Base-by-base conservation (phyloP, 2,329 filamentous ascomycete genomes). In the Fusarium sp. region DNA sequence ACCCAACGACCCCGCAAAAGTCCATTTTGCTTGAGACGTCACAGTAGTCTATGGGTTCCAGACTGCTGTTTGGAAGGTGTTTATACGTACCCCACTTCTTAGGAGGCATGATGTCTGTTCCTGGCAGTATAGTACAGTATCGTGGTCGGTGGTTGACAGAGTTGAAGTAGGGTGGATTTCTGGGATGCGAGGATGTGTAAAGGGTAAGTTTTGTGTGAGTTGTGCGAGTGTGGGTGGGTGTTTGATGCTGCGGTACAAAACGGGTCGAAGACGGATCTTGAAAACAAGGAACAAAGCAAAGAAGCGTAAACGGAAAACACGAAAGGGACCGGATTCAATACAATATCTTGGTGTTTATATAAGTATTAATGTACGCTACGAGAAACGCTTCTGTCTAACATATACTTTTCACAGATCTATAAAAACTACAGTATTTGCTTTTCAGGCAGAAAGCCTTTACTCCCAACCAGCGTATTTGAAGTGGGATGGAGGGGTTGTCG, bases 1-100 rank as follows among this genome's bases (percentile, higher is more conserved):
- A 36, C 20, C 41, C 12, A 36, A 48, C 22, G 47, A 66, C 66
- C 71, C 71, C 67, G 67, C 67, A 72, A 69, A 53, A 64, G 58
- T 53, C 48, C 60, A 61, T 72, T 42, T 56, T 24, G 39, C 72
- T 57, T 69, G n/a, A 70, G 59, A 59, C 57, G 36, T 64, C 39
- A 63, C 58, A 51, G 51, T 48, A 58, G 61, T 63, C 30, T 66
- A 56, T 57, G 15, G 42, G 26, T 41, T 63, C 44, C 13, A 58
- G 35, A 57, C 56, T 44, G n/a, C 15, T 24, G 39, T 35, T 64
- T 57, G 36, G 54, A 57, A 56, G 51, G 32, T 39, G 50, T 45
- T 50, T 45, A 48, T 54, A 81, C 83, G 80, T 82, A 85, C 83
- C 83, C 83, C 83, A 85, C 79, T 84, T 83, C 75, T 80, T 82